Base-by-base conservation (phyloP, 208 protist genomes). In the Crithidia acanthocephali region DNA sequence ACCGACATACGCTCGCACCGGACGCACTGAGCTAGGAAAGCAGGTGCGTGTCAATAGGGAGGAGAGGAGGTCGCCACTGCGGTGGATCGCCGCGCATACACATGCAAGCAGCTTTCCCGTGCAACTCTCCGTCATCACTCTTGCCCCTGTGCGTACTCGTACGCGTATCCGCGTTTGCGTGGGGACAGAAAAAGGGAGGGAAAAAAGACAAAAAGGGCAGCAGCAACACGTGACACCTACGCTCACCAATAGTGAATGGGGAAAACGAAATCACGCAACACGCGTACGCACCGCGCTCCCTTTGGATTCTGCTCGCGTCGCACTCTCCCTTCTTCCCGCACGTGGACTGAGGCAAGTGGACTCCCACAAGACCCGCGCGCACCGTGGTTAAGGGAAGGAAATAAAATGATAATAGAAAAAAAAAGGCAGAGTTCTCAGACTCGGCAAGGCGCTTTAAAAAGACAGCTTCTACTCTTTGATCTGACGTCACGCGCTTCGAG, bases 41-140 rank as follows among this genome's bases (percentile, higher is more conserved):
- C n/a, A n/a, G n/a, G n/a, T n/a, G n/a, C n/a, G n/a, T n/a, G n/a
- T n/a, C n/a, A n/a, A n/a, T n/a, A n/a, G n/a, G n/a, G 35, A 60
- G 18, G 20, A 32, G 50, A 27, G 9, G 52, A 11, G 23, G 33
- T 30, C 56, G 22, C 20, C 3, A 15, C 59, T 28, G 30, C 3
- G 2, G 7, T 5, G 45, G n/a, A 6, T 25, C 48, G 27, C 37
- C 33, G 48, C 68, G 50, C 68, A 74, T 67, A 74, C 57, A 74
- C 68, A 74, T 60, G 68, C 59, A 67, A 60, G 50, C 59, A 67
- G 45, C 18, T 27, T 20, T 48, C 10, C 10, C 37, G 6, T n/a
- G 1, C 9, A 4, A 45, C 23, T 58, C 55, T 27, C 4, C 57
- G 33, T 10, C 52, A 22, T 42, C 30, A 33, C 6, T 28, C 57